Conservation (phyloP, 306 rosid species). For the Echinosophora koreensis region DNA sequence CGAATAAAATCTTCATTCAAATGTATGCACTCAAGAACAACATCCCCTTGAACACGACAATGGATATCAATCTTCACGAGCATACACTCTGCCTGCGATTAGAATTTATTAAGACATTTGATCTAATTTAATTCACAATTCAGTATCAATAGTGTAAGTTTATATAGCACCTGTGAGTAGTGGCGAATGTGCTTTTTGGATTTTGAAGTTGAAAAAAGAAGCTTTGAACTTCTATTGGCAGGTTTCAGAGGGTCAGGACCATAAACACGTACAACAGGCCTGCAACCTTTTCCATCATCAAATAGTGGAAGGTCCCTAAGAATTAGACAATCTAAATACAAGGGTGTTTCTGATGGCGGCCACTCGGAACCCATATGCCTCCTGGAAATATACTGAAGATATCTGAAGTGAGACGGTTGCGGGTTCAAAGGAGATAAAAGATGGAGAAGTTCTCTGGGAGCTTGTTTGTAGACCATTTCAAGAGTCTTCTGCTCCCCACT, state of each 20-base stretch:
- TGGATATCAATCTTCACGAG: constrained; percentile 85
- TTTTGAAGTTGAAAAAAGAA: constrained; percentile 76
- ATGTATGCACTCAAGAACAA: constrained; percentile 92
- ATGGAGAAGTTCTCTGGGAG: constrained; percentile 90
- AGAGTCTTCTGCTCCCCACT: constrained; percentile 95
- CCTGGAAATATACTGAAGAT: constrained; percentile 93
- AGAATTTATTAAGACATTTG: constrained; percentile 56
- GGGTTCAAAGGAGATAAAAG: constrained; percentile 85
- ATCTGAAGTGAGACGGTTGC: constrained; percentile 97
- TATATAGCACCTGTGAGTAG: constrained; percentile 81
- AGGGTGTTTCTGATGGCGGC: constrained; percentile 93
- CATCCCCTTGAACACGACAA: constrained; percentile 95
- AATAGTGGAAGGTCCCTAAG: constrained; percentile 84
- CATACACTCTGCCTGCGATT: constrained; percentile 90
- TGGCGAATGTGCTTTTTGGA: constrained; percentile 61
- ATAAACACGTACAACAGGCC: constrained; percentile 82
- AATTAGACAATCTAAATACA: constrained; percentile 82
- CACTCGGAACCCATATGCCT: constrained; percentile 87
- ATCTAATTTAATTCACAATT: constrained; percentile 43
- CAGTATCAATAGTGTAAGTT: constrained; percentile 43
- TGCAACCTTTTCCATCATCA: constrained; percentile 82
- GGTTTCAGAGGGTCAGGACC: constrained; percentile 88
- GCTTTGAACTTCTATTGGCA: constrained; percentile 83
- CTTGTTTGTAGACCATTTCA: constrained; percentile 98
- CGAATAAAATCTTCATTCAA: constrained; percentile 71